Conservation (phyloP, 768 basidiomycete genomes). For the Rhizopogon sp. region DNA sequence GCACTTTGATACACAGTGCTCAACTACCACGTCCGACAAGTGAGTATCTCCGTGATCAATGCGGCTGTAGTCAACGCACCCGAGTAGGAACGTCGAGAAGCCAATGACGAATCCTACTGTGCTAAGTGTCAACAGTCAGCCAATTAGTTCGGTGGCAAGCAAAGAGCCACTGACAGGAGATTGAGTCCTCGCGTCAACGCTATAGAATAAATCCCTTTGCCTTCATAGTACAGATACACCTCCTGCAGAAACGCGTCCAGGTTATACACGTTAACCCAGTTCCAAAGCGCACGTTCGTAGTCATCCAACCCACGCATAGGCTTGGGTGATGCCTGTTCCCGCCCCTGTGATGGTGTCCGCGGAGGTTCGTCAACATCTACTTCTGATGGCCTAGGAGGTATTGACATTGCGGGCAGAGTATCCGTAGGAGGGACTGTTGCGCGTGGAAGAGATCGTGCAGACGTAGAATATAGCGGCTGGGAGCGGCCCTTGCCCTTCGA, state of each 20-base stretch:
- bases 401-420: slow-evolving; percentile 36
- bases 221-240: slow-evolving; percentile 93
- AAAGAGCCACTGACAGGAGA: slow-evolving; percentile 67
- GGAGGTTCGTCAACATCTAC: slow-evolving; percentile 36
- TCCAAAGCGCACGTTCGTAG: slow-evolving; percentile 92
- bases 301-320: slow-evolving; percentile 71
- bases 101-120: slow-evolving; percentile 97
- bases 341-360: slow-evolving; percentile 13
- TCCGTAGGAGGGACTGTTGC: slow-evolving; percentile 35
- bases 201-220: slow-evolving; percentile 95
- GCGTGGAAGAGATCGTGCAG: slow-evolving; percentile 32
- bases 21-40: slow-evolving; percentile 79
- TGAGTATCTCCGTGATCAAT: slow-evolving; percentile 64
- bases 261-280: slow-evolving; percentile 99
- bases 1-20: slow-evolving; percentile 80
- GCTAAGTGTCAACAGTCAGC: slow-evolving; percentile 41
- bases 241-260: slow-evolving; percentile 94
- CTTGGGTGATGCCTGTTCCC: slow-evolving; percentile 26
- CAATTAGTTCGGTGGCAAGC: slow-evolving; percentile 8
- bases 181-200: slow-evolving; percentile 88
- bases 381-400: slow-evolving; percentile 65
- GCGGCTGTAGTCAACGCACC: slow-evolving; percentile 89
- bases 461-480: slow-evolving; percentile 49
- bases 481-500: slow-evolving; percentile 37
- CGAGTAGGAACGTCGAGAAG: slow-evolving; percentile 95